These are phyloP conservation scores for Verbascum thapsus DNA, from an alignment of 257 asterid genomes.

Conservation along the genomic window DNA sequence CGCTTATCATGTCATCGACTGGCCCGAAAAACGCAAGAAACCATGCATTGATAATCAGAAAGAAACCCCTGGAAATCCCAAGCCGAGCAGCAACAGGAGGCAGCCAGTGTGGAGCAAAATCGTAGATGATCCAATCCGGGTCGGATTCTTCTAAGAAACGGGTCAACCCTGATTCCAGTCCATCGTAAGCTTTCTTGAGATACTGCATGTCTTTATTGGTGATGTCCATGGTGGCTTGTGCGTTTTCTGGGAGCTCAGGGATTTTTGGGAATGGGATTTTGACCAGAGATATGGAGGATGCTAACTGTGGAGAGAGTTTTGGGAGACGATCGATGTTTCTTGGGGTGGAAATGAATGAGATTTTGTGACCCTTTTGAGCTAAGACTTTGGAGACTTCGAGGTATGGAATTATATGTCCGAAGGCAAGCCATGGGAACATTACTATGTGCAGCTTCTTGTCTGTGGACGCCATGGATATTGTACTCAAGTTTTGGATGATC, in stretches of 20 bases:
- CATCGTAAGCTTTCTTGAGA: slow-evolving; percentile 39
- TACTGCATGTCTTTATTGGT: slow-evolving; percentile 2
- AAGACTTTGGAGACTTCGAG: slow-evolving; percentile 52
- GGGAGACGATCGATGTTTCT: slow-evolving; percentile 65
- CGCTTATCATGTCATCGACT: slow-evolving; percentile 9
- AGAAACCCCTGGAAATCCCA: slow-evolving; percentile 25
- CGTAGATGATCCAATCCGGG: too few relatives aligned
- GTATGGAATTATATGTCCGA: slow-evolving; percentile 63
- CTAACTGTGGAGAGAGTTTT: slow-evolving; percentile 37
- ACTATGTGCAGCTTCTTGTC: slow-evolving; percentile 54
- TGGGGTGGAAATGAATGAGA: too few relatives aligned
- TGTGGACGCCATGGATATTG: too few relatives aligned
- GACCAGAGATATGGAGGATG: slow-evolving; percentile 36
- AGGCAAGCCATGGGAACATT: slow-evolving; percentile 71
- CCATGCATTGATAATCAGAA: slow-evolving; percentile 24
- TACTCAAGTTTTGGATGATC: too few relatives aligned
- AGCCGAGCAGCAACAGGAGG: slow-evolving; percentile 35
- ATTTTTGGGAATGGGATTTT: slow-evolving; percentile 44
- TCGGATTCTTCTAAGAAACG: slow-evolving; percentile 28
- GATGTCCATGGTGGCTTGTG: slow-evolving; percentile 39
- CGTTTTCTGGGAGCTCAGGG: slow-evolving; percentile 30
- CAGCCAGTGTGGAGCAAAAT: slow-evolving; percentile 33
- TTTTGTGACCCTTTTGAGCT: too few relatives aligned
- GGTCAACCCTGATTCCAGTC: slow-evolving; percentile 24
- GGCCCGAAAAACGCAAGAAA: slow-evolving; percentile 22